These are phyloP conservation scores for Teunomyces atbi DNA, from an alignment of 805 yeast species.

Conservation along the genomic window DNA sequence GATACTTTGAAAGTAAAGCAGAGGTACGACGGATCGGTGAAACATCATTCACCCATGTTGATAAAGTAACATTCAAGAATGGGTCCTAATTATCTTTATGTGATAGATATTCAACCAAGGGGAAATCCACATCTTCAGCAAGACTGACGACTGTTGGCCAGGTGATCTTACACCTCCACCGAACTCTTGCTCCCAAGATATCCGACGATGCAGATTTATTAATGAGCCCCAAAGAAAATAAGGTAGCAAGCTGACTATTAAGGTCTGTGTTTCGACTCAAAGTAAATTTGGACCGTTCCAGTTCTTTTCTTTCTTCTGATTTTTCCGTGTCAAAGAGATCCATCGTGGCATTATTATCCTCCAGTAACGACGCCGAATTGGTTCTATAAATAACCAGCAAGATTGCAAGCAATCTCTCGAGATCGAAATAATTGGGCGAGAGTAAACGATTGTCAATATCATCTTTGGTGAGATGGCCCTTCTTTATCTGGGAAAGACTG, in stretches of 20 bases:
- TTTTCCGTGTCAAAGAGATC: slow-evolving; percentile 31
- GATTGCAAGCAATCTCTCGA: slow-evolving; percentile 80
- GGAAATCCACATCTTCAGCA: slow-evolving; percentile 64
- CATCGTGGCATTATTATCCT: slow-evolving; percentile 17
- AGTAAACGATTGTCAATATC: slow-evolving; percentile 60
- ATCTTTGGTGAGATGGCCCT: slow-evolving; percentile 29
- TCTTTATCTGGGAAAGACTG: slow-evolving; percentile 13
- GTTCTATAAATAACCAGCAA: slow-evolving; percentile 63
- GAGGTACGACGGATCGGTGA: slow-evolving; percentile 36
- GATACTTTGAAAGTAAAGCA: slow-evolving; percentile 48
- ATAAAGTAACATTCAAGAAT: slow-evolving; percentile 19
- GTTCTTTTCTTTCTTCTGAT: slow-evolving; percentile 30
- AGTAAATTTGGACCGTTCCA: slow-evolving; percentile 35
- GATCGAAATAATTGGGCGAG: slow-evolving; percentile 70
- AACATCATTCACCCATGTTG: slow-evolving; percentile 22
- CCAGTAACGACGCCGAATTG: slow-evolving; percentile 29
- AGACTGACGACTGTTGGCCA: slow-evolving; percentile 63
- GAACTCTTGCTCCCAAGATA: slow-evolving; percentile 61
- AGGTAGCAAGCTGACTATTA: slow-evolving; percentile 58
- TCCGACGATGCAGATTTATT: slow-evolving; percentile 46
- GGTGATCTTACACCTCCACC: slow-evolving; percentile 76
- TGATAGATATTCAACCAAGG: slow-evolving; percentile 57
- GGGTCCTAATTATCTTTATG: background rate
- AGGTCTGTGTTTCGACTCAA: slow-evolving; percentile 46
- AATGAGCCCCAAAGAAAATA: slow-evolving; percentile 52